Conservation (phyloP, 768 basidiomycete genomes). For the Sarcomyxa edulis region DNA sequence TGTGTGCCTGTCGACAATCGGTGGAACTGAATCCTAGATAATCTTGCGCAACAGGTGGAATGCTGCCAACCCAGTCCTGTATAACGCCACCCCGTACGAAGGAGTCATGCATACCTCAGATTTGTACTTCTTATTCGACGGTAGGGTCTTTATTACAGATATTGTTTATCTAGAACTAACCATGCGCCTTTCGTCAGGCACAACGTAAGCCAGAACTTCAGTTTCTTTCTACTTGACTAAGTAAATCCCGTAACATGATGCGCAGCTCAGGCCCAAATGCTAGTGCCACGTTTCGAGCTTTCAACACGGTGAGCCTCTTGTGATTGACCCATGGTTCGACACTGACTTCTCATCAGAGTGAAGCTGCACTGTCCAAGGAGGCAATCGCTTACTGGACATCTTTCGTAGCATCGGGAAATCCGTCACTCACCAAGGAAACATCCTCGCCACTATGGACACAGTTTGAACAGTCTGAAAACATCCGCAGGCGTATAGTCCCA, state of each 20-base stretch:
- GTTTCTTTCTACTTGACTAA: not conserved
- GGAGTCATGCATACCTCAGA: slow-evolving; percentile 41
- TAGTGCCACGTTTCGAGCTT: slow-evolving; percentile 28
- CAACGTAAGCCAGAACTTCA: slow-evolving; percentile 16
- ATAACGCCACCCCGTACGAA: slow-evolving; percentile 25
- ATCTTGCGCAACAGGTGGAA: slow-evolving; percentile 27
- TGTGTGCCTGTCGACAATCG: not conserved
- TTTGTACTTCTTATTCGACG: slow-evolving; percentile 36
- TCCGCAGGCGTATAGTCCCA: slow-evolving; percentile 18
- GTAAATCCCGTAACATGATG: not conserved
- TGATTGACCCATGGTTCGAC: not conserved
- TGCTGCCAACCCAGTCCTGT: slow-evolving; percentile 34
- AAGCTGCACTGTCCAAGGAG: slow-evolving; percentile 28
- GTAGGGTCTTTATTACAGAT: slow-evolving; percentile 15
- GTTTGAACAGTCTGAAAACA: slow-evolving; percentile 11
- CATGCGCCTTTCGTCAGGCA: slow-evolving; percentile 13
- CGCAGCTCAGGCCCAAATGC: slow-evolving; percentile 24
- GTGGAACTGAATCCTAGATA: not conserved
- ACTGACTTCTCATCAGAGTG: slow-evolving; percentile 21
- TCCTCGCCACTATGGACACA: slow-evolving; percentile 20
- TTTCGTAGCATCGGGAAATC: slow-evolving; percentile 26
- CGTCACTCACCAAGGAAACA: slow-evolving; percentile 15
- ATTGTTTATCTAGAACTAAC: not conserved
- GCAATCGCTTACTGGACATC: slow-evolving; percentile 43
- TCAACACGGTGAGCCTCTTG: slow-evolving; percentile 24